Conservation (phyloP, 768 basidiomycete genomes). For the Xerocomus spinulosus region DNA sequence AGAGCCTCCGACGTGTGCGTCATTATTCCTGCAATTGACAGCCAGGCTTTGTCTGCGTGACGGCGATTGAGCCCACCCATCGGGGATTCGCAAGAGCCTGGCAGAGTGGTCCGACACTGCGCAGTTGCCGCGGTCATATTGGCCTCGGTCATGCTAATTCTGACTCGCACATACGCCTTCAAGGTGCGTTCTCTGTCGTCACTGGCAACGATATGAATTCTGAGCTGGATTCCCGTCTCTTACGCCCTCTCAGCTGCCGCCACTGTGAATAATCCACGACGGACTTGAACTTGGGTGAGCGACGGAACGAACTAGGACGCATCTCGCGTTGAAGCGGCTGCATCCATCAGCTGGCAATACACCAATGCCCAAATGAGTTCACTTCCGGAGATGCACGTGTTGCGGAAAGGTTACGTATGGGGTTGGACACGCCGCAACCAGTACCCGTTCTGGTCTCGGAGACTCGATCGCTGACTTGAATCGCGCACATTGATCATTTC, state of each 20-base stretch:
- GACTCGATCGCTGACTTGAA: conserved; percentile 27
- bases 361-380: conserved; percentile 13
- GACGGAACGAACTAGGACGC: conserved; percentile 11
- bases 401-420: conserved; percentile 22
- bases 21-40: conserved; percentile 2
- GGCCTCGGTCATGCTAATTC: neutral
- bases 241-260: conserved; percentile 3
- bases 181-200: conserved; percentile 23
- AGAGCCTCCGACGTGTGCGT: conserved; percentile 12
- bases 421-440: conserved; percentile 20
- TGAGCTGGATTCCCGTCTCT: conserved; percentile 22
- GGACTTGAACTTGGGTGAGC: conserved; percentile 7
- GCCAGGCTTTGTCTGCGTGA: conserved; percentile 3
- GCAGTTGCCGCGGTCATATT: conserved; percentile 8
- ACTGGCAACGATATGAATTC: conserved; percentile 21
- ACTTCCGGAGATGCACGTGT: conserved; percentile 28
- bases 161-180: conserved; percentile 3
- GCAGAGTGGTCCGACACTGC: conserved; percentile 2
- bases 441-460: conserved; percentile 23
- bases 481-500: conserved; percentile 13
- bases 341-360: conserved; percentile 9
- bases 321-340: conserved; percentile 17
- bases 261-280: neutral
- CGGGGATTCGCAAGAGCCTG: conserved; percentile 26
- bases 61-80: conserved; percentile 19